phyloP scores from a whole-genome alignment of 116 monocot species.

The Thalassia testudinum region DNA sequence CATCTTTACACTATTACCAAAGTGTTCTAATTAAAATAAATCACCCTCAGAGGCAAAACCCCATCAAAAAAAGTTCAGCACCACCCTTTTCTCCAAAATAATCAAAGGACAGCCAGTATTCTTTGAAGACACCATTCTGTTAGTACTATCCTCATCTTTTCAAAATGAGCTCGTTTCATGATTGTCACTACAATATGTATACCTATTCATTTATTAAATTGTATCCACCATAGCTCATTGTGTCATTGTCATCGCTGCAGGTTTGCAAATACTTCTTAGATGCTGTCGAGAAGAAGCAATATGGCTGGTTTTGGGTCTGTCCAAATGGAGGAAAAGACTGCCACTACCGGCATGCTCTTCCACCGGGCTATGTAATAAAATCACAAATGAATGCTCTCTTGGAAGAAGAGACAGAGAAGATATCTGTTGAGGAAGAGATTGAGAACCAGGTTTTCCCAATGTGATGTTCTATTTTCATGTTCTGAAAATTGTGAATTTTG shows the following conservation, averaged over 20 bases:
- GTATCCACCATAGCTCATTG: too few relatives aligned
- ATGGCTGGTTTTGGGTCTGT: conserved; percentile 99
- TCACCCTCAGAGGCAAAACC: too few relatives aligned
- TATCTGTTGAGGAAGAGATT: conserved; percentile 91
- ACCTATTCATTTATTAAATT: too few relatives aligned
- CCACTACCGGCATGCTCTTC: conserved; percentile 93
- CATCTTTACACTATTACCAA: too few relatives aligned
- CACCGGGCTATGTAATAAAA: conserved; percentile 88
- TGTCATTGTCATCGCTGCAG: conserved; percentile 28
- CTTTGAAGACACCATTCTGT: too few relatives aligned
- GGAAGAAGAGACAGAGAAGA: conserved; percentile 77
- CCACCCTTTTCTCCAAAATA: too few relatives aligned
- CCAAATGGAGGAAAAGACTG: conserved; percentile 95
- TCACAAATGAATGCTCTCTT: conserved; percentile 99
- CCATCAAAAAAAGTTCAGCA: too few relatives aligned
- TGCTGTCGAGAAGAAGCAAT: conserved; percentile 95
- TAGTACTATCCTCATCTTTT: too few relatives aligned
- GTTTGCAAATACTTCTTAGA: conserved; percentile 89
- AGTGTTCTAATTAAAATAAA: too few relatives aligned
- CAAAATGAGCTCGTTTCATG: too few relatives aligned
- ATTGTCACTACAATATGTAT: neutral
- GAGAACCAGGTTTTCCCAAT: conserved; percentile 49
- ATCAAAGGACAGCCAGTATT: too few relatives aligned
- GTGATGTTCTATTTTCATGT: neutral
- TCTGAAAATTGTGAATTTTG: too few relatives aligned